Evolutionary conservation across 2,329 filamentous ascomycete genomes (phyloP).

Genomic region (Fusarium multiceps): DNA sequence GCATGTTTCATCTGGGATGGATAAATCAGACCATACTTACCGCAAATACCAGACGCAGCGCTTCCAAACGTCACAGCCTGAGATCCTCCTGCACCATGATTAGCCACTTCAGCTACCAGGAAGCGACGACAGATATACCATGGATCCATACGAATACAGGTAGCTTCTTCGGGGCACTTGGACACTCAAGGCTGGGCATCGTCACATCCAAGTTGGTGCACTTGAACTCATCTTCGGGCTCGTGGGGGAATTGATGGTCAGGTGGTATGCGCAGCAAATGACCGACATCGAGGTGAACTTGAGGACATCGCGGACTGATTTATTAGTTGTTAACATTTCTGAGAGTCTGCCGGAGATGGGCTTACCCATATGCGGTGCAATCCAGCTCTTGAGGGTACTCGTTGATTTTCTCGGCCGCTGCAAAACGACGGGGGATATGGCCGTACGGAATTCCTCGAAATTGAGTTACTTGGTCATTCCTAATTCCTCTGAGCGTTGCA

Average conservation of each 20-base stretch:
- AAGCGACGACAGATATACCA: conserved; percentile 37
- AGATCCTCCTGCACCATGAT: conserved; percentile 49
- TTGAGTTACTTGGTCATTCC: neutral
- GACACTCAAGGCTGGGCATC: conserved; percentile 34
- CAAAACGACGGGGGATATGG: conserved; percentile 1
- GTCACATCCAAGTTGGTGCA: conserved; percentile 58
- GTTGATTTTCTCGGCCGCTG: neutral
- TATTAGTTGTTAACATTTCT: neutral
- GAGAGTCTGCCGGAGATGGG: rapidly evolving
- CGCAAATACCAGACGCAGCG: conserved; percentile 55
- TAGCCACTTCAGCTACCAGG: rapidly evolving
- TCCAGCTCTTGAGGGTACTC: neutral
- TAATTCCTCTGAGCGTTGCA: neutral
- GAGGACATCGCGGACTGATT: conserved; percentile 55
- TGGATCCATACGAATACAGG: conserved; percentile 61
- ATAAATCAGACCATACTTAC: conserved; percentile 39
- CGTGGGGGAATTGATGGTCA: conserved; percentile 27
- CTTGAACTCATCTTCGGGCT: conserved; percentile 55
- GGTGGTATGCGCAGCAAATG: conserved; percentile 57
- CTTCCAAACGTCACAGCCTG: conserved; percentile 58
- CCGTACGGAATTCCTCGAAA: conserved; percentile 19
- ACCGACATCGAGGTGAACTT: conserved; percentile 54
- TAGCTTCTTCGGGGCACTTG: conserved; percentile 11
- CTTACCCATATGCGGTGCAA: conserved; percentile 12
- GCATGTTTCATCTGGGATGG: neutral